Evolutionary conservation across 495 filamentous ascomycete genomes (phyloP).

Genomic region (Darksidea phi): DNA sequence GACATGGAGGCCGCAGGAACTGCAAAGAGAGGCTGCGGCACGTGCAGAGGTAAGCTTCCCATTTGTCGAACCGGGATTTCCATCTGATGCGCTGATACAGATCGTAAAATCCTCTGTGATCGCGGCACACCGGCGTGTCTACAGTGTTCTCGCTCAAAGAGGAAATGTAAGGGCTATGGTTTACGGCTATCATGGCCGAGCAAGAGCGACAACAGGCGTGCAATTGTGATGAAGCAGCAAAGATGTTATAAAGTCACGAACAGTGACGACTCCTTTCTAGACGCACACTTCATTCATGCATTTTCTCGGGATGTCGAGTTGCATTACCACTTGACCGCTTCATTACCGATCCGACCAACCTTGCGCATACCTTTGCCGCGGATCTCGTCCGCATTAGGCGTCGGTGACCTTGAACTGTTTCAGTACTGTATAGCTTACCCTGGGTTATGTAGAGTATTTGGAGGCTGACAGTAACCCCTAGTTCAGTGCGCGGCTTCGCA

Average conservation of each 20-base stretch:
- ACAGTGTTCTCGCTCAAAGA: constrained; percentile 27
- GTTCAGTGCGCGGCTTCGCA: constrained; percentile 33
- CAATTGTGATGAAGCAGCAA: constrained; percentile 25
- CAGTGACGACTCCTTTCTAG: too few species aligned
- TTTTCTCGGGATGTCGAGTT: too few species aligned
- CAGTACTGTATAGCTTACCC: background rate
- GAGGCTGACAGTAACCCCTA: background rate
- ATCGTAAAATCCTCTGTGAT: constrained; percentile 35
- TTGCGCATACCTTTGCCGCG: too few species aligned
- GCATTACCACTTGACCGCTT: too few species aligned
- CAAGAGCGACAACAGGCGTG: constrained; percentile 36
- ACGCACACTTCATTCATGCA: too few species aligned
- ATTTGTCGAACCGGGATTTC: background rate
- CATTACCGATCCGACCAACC: too few species aligned
- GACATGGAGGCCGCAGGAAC: background rate
- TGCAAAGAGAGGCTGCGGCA: constrained; percentile 30
- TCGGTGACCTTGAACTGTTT: background rate
- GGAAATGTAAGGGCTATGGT: constrained; percentile 35
- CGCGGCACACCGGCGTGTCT: constrained; percentile 26
- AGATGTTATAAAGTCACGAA: constrained; percentile 20
- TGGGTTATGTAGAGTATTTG: background rate
- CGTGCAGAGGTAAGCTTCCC: constrained; percentile 37
- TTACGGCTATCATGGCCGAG: constrained; percentile 42
- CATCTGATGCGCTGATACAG: constrained; percentile 12
- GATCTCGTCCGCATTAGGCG: background rate